Conservation (phyloP, 768 basidiomycete species). For the Leccinum disarticulatum region DNA sequence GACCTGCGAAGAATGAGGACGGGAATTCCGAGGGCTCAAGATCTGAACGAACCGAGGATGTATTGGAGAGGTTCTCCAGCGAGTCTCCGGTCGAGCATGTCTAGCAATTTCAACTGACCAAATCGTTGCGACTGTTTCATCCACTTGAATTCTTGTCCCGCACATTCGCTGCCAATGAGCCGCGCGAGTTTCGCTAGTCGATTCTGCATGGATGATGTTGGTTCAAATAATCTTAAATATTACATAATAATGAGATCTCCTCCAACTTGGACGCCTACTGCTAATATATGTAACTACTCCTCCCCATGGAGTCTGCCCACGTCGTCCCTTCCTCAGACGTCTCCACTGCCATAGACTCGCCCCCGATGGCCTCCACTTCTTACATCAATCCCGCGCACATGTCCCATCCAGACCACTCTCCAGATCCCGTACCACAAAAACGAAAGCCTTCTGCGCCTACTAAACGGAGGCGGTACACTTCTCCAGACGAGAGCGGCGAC, state of each 20-base stretch:
- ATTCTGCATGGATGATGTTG: conserved; percentile 8
- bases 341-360: neutral
- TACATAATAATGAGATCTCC: conserved; percentile 23
- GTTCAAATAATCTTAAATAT: conserved; percentile 9
- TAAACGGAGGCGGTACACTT: conserved; percentile 65
- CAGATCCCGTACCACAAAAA: conserved; percentile 19
- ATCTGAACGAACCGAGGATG: conserved; percentile 64
- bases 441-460: conserved; percentile 41
- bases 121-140: conserved; percentile 34
- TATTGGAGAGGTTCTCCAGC: conserved; percentile 85
- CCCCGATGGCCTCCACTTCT: conserved; percentile 24
- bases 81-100: conserved; percentile 59
- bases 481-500: conserved; percentile 57
- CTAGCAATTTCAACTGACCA: conserved; percentile 6
- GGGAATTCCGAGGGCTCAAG: neutral
- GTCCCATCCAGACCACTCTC: conserved; percentile 31
- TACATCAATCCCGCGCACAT: conserved; percentile 47
- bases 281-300: conserved; percentile 13
- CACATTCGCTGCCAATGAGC: conserved; percentile 35
- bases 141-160: conserved; percentile 49
- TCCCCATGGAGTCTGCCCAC: conserved; percentile 9
- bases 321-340: conserved; percentile 3
- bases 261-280: conserved; percentile 2
- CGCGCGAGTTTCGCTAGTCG: conserved; percentile 32
- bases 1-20: conserved; percentile 40